Base-by-base conservation (phyloP, 305 asterid species). In the Andrographis paniculata region DNA sequence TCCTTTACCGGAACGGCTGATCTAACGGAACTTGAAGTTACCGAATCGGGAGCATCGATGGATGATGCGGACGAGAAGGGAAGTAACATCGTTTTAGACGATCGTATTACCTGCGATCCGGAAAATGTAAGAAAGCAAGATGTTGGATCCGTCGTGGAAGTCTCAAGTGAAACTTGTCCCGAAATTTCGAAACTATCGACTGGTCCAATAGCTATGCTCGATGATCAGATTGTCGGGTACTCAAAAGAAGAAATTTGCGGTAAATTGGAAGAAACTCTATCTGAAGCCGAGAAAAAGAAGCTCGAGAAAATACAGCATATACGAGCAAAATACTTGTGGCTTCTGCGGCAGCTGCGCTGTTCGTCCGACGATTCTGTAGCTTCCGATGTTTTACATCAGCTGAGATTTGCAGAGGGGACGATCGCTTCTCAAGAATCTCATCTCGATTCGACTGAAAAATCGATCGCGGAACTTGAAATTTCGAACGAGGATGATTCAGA, bases 361-460 rank as follows among this genome's bases (percentile, higher is more conserved):
- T 66, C 78, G 43, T 59, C 65, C 45, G 71, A 68, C 37, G 85
- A 78, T 73, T 64, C 67, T 35, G 17, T 69, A 14, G 78, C 76
- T 50, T 66, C 65, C 28, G 56, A 73, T 57, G 72, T 72, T 56
- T 47, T 81, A 33, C 14, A 65, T 59, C 72, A 48, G 56, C 69
- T 79, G 20, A 22, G 51, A 6, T 58, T 65, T 46, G 68, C 88
- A 38, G 75, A 73, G 30, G 71, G 63, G 24, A 60, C 63, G 40
- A 54, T 56, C 14, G 24, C 66, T 41, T 51, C 77, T 12, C 69
- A 40, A 48, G 55, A 41, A 44, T 61, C 51, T 21, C 48, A 48
- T 70, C 67, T 66, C 18, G 85, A 73, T 17, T 62, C 60, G 6
- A 62, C 70, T 37, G 54, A 56, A 59, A 64, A 48, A 62, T 46